Evolutionary conservation across 2,329 filamentous ascomycete species (phyloP).

Genomic region (Colletotrichum australisinense): DNA sequence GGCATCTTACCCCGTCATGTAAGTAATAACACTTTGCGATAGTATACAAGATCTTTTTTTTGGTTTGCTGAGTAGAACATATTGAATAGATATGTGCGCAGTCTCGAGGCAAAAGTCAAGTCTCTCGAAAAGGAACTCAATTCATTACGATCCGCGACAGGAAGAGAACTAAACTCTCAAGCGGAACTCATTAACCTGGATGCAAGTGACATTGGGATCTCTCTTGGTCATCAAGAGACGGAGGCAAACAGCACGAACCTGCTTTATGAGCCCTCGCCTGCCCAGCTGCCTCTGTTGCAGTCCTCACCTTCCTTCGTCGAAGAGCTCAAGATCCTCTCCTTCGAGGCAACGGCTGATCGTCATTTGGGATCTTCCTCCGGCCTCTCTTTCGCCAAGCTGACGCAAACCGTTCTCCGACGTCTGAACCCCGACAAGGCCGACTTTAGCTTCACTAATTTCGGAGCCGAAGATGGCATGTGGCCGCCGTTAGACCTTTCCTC

Average conservation of each 20-base stretch:
- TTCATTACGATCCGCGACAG: neutral
- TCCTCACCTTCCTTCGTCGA: conserved; percentile 42
- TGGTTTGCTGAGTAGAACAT: neutral
- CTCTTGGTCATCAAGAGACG: neutral
- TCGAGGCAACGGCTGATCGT: conserved; percentile 56
- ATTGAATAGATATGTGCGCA: neutral
- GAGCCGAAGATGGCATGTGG: conserved; percentile 38
- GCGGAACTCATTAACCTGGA: neutral
- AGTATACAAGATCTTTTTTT: too few species aligned
- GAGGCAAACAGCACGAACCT: neutral
- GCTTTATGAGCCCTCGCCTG: conserved; percentile 27
- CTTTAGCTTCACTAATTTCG: conserved; percentile 48
- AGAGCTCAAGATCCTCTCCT: conserved; percentile 51
- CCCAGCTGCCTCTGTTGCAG: conserved; percentile 26
- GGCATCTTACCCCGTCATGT: conserved; percentile 54
- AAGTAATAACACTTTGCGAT: conserved; percentile 32
- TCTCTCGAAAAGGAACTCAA: neutral
- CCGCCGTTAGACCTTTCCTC: conserved; percentile 29
- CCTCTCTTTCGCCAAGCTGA: conserved; percentile 56
- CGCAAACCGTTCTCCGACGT: conserved; percentile 53
- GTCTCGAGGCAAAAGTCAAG: neutral
- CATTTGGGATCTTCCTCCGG: conserved; percentile 57
- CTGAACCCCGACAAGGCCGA: conserved; percentile 54
- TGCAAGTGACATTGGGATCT: neutral
- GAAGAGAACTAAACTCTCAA: neutral